Evolutionary conservation across 108 stramenopile genomes (phyloP).

Genomic region (Schizochytrium sp.): DNA sequence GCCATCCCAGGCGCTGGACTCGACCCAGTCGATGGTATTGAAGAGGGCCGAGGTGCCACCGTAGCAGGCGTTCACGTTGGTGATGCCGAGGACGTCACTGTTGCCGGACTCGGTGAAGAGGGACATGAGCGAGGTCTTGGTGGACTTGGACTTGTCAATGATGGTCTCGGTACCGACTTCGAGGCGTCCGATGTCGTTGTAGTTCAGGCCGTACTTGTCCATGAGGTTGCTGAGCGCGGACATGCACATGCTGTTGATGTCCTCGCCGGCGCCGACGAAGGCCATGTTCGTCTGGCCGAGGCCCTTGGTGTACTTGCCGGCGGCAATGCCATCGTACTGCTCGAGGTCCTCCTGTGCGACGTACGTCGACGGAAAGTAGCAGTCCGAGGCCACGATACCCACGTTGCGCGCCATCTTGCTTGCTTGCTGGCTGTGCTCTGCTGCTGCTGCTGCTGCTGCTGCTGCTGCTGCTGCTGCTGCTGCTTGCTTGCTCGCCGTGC

Average conservation of each 20-base stretch:
- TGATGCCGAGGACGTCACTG: slow-evolving; percentile 87
- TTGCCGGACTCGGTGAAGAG: slow-evolving; percentile 66
- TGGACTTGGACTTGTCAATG: slow-evolving; percentile 89
- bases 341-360: slow-evolving; percentile 78
- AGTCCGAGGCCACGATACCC: slow-evolving; percentile 87
- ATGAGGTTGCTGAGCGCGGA: slow-evolving; percentile 81
- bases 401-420: slow-evolving; percentile 58
- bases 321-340: slow-evolving; percentile 67
- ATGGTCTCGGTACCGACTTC: slow-evolving; percentile 88
- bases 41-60: slow-evolving; percentile 92
- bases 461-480: no score
- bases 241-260: slow-evolving; percentile 77
- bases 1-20: slow-evolving; percentile 82
- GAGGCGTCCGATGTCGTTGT: slow-evolving; percentile 60
- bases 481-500: no score
- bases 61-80: slow-evolving; percentile 93
- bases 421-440: background rate
- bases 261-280: slow-evolving; percentile 64
- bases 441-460: background rate
- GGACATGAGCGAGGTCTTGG: slow-evolving; percentile 87
- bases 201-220: slow-evolving; percentile 84
- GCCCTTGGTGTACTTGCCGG: slow-evolving; percentile 85
- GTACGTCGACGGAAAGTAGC: slow-evolving; percentile 87
- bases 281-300: slow-evolving; percentile 90
- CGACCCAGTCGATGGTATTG: slow-evolving; percentile 82